Conservation (phyloP, 106 monocot species). For the Iris macrosiphon region DNA sequence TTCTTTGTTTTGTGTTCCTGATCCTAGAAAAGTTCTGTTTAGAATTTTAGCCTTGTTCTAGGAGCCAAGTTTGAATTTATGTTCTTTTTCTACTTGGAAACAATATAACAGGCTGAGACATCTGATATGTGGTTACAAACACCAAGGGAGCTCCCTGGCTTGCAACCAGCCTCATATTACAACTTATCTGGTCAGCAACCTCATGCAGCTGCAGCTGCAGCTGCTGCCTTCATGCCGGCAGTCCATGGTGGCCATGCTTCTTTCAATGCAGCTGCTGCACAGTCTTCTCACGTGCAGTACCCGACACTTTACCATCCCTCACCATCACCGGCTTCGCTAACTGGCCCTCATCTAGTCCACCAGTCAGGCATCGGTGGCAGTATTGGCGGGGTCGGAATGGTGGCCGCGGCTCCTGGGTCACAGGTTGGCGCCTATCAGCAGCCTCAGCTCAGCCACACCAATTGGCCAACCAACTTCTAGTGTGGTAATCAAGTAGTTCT, state of each 20-base stretch:
- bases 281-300: conserved; percentile 52
- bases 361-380: conserved; percentile 33
- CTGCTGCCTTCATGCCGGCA: conserved; percentile 23
- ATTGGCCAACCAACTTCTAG: conserved; percentile 56
- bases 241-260: conserved; percentile 49
- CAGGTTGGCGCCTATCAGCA: conserved; percentile 70
- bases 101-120: conserved; percentile 38
- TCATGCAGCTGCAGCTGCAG: conserved; percentile 39
- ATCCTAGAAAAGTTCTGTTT: conserved; percentile 9
- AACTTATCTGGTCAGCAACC: conserved; percentile 49
- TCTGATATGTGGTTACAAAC: conserved; percentile 82
- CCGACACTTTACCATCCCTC: conserved; percentile 59
- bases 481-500: background rate
- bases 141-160: conserved; percentile 43
- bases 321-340: conserved; percentile 46
- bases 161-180: conserved; percentile 56
- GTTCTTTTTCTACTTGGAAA: background rate
- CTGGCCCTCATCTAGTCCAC: conserved; percentile 41
- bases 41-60: background rate
- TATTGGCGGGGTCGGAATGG: conserved; percentile 43
- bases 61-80: conserved; percentile 3
- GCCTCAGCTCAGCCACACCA: conserved; percentile 45
- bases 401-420: conserved; percentile 30
- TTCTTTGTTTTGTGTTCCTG: too few species aligned
- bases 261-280: conserved; percentile 50